Evolutionary conservation across 306 rosid species (phyloP).

Genomic region (Quercus ilex): DNA sequence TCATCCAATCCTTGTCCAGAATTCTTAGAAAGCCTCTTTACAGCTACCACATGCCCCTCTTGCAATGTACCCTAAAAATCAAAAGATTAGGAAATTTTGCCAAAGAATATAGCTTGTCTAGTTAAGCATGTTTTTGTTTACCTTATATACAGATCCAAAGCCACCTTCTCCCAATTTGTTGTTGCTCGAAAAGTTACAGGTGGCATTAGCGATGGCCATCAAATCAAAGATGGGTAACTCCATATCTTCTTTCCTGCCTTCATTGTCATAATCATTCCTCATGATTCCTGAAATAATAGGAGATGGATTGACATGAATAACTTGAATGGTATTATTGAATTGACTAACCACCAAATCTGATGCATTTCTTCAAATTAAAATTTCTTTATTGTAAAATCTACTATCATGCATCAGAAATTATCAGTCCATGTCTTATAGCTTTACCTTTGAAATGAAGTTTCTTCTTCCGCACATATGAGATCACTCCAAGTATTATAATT

Average conservation of each 20-base stretch:
- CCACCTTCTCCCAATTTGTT: conserved; percentile 65
- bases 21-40: conserved; percentile 48
- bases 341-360: neutral
- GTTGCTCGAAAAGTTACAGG: conserved; percentile 36
- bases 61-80: conserved; percentile 46
- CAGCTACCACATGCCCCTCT: conserved; percentile 53
- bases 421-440: neutral
- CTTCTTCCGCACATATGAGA: neutral
- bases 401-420: neutral
- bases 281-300: neutral
- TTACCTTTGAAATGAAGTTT: neutral
- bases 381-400: neutral
- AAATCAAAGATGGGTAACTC: conserved; percentile 47
- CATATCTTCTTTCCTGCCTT: conserved; percentile 24
- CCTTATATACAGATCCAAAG: conserved; percentile 59
- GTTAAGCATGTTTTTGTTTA: neutral
- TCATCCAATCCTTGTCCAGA: conserved; percentile 54
- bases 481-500: neutral
- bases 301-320: neutral
- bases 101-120: neutral
- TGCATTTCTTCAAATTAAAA: neutral
- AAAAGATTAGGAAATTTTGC: neutral
- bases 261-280: neutral
- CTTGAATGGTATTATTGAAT: neutral
- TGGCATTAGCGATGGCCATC: conserved; percentile 31